Conservation (phyloP, 2,329 filamentous ascomycete species). For the Penicillium glabrum region DNA sequence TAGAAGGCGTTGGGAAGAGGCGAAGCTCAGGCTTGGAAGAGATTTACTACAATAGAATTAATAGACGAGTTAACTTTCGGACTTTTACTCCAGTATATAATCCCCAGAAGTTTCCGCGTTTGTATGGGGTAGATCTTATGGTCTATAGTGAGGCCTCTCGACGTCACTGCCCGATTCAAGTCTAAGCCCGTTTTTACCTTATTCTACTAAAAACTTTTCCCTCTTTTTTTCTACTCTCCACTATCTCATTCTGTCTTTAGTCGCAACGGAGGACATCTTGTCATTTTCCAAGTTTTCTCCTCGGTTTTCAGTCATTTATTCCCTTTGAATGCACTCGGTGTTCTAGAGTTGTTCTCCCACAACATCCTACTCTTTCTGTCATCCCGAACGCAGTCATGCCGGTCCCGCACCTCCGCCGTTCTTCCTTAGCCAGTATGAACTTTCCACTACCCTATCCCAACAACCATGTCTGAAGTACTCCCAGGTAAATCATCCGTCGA, state of each 20-base stretch:
- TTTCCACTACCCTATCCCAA: conserved; percentile 1
- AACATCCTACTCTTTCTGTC: conserved; percentile 13
- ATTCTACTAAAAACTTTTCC: neutral
- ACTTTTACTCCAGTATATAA: neutral
- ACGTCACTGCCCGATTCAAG: neutral
- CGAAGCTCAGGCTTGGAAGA: neutral
- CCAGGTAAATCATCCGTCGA: conserved; percentile 59
- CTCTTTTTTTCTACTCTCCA: neutral
- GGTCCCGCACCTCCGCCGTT: conserved; percentile 37
- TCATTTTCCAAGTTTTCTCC: neutral
- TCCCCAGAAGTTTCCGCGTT: neutral
- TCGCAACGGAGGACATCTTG: neutral
- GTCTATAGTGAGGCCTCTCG: neutral
- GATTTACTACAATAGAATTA: neutral
- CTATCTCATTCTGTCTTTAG: neutral
- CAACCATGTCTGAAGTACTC: conserved; percentile 26
- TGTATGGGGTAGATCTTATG: neutral
- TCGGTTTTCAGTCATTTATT: neutral
- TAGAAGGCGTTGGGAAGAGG: conserved; percentile 1
- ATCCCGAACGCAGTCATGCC: conserved; percentile 33
- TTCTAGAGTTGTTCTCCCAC: neutral
- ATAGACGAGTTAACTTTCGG: neutral
- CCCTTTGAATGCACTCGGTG: neutral
- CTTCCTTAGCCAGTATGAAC: conserved; percentile 39
- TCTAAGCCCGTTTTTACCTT: conserved; percentile 1